These are phyloP conservation scores for Setaria italica DNA, from an alignment of 202 grass and related monocot species.

Conservation along the genomic window DNA sequence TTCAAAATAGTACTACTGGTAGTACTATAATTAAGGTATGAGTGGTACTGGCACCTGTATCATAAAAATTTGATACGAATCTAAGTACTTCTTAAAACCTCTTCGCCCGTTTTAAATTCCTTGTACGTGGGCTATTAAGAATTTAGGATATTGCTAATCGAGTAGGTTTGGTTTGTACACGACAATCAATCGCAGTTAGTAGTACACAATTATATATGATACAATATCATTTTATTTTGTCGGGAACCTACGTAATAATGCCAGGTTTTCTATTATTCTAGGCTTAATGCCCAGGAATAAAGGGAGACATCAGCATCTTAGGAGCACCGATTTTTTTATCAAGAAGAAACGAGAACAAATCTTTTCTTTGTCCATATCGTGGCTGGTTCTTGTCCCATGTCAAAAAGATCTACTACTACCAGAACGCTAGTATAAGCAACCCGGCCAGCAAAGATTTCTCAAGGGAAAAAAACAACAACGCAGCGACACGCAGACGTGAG, in stretches of 20 bases:
- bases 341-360: constrained; percentile 8
- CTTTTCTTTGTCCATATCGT: not conserved
- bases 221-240: not conserved
- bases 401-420: not conserved
- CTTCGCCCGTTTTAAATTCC: not conserved
- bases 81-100: not conserved
- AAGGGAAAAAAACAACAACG: no score
- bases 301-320: not conserved
- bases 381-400: not conserved
- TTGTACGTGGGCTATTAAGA: not conserved
- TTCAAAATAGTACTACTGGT: not conserved
- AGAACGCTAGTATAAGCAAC: not conserved
- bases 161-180: not conserved
- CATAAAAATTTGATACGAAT: not conserved
- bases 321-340: not conserved
- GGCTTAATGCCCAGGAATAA: not conserved
- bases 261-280: not conserved
- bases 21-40: not conserved
- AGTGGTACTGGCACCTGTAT: not conserved
- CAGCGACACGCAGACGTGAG: not conserved
- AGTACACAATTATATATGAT: not conserved
- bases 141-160: not conserved
- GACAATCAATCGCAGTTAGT: not conserved
- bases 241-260: not conserved
- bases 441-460: not conserved